phyloP scores from a whole-genome alignment of 805 yeast species.

The Myxozyma neglecta region DNA sequence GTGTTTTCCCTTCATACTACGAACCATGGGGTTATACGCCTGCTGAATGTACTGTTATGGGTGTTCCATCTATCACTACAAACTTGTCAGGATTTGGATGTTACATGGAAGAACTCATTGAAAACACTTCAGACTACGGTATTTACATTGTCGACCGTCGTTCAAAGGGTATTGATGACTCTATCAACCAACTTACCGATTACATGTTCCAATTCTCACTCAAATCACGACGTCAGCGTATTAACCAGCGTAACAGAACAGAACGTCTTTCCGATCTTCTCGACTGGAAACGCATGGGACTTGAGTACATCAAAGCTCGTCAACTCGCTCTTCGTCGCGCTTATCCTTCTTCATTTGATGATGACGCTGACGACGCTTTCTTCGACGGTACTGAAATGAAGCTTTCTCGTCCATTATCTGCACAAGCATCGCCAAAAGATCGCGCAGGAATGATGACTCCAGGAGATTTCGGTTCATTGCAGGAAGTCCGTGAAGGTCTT shows the following conservation, averaged over 20 bases:
- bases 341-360: slow-evolving; percentile 73
- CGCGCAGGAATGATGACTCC: slow-evolving; percentile 85
- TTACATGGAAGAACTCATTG: slow-evolving; percentile 96
- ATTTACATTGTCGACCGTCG: slow-evolving; percentile 95
- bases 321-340: slow-evolving; percentile 89
- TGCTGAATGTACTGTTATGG: slow-evolving; percentile 99
- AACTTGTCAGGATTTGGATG: slow-evolving; percentile 97
- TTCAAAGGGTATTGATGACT: slow-evolving; percentile 86
- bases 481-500: slow-evolving; percentile 74
- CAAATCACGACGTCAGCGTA: slow-evolving; percentile 93
- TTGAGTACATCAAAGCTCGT: slow-evolving; percentile 93
- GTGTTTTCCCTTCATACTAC: slow-evolving; percentile 96
- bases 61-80: slow-evolving; percentile 96
- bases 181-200: slow-evolving; percentile 83
- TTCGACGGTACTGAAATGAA: slow-evolving; percentile 44
- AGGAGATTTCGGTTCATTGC: slow-evolving; percentile 95
- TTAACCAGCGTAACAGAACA: slow-evolving; percentile 95
- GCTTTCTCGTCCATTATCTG: slow-evolving; percentile 87
- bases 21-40: slow-evolving; percentile 99
- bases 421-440: slow-evolving; percentile 94
- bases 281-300: slow-evolving; percentile 98
- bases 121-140: slow-evolving; percentile 91
- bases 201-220: slow-evolving; percentile 85
- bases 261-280: slow-evolving; percentile 88
- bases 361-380: slow-evolving; percentile 39